Evolutionary conservation across 139 green algal species (phyloP).

Genomic region (Spirogloea muscicola): DNA sequence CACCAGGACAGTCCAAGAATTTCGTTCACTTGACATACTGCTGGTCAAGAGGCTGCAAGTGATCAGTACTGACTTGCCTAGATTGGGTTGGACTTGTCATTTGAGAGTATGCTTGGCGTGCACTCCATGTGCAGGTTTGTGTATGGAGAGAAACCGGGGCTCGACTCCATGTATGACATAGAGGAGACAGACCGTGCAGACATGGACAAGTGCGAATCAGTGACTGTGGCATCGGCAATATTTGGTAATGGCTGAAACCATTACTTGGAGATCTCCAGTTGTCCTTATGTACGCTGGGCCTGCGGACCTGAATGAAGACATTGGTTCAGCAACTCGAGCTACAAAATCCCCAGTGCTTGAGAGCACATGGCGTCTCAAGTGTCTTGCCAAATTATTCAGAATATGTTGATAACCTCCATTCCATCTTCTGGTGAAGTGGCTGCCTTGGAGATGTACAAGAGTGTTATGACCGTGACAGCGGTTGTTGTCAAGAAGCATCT

Average conservation of each 20-base stretch:
- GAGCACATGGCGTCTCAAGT: background rate
- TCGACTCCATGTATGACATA: constrained; percentile 20
- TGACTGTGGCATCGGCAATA: constrained; percentile 37
- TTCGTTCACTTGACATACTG: background rate
- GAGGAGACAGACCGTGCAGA: background rate
- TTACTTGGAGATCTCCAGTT: background rate
- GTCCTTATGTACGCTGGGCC: background rate
- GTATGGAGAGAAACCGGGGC: background rate
- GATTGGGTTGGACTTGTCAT: background rate
- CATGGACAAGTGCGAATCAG: constrained; percentile 24
- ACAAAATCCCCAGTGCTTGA: background rate
- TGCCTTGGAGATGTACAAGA: background rate
- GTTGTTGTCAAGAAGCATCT: background rate
- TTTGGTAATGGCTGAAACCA: constrained; percentile 33
- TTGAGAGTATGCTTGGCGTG: background rate
- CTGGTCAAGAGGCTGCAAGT: background rate
- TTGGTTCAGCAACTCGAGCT: background rate
- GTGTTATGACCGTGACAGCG: background rate
- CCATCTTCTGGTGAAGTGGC: background rate
- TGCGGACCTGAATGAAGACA: too few relatives aligned
- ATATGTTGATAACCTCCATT: background rate
- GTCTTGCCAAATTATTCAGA: background rate
- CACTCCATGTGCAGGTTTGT: background rate
- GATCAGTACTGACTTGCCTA: background rate
- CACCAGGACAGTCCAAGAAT: constrained; percentile 3